Conservation (phyloP, 345 rosid species). For the Camelina laxa region DNA sequence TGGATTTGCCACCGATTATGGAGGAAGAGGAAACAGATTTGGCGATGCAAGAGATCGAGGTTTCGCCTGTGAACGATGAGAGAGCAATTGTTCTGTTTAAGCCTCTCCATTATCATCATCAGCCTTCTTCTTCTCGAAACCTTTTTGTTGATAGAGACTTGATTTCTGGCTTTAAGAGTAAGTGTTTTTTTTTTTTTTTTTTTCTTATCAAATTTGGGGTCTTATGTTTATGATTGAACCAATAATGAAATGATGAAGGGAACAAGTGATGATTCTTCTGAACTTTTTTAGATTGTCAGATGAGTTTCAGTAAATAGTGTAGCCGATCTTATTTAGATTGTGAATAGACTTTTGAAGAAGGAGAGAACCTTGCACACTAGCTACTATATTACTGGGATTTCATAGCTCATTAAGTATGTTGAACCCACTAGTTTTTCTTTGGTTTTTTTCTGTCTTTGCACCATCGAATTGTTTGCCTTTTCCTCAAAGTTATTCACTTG, state of each 20-base stretch:
- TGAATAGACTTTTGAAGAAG: neutral
- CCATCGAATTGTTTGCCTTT: neutral
- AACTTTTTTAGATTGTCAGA: neutral
- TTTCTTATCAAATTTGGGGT: neutral
- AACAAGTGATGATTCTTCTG: neutral
- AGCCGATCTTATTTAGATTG: neutral
- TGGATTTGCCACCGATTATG: slow-evolving; percentile 61
- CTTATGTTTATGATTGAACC: neutral
- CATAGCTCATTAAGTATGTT: neutral
- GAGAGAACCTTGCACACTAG: neutral
- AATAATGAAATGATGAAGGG: neutral
- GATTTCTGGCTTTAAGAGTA: slow-evolving; percentile 65
- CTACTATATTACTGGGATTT: neutral
- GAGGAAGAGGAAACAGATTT: slow-evolving; percentile 57
- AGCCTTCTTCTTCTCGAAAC: slow-evolving; percentile 32
- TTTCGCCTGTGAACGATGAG: slow-evolving; percentile 50
- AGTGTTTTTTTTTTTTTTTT: slow-evolving; percentile 9
- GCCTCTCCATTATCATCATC: slow-evolving; percentile 40
- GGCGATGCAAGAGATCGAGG: slow-evolving; percentile 14
- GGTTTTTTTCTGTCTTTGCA: neutral
- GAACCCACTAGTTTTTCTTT: neutral
- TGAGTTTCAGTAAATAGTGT: neutral
- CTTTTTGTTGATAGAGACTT: slow-evolving; percentile 52
- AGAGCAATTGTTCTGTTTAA: slow-evolving; percentile 74
- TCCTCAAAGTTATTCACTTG: neutral